Base-by-base conservation (phyloP, 805 yeast species). In the Ogataea glucozyma region DNA sequence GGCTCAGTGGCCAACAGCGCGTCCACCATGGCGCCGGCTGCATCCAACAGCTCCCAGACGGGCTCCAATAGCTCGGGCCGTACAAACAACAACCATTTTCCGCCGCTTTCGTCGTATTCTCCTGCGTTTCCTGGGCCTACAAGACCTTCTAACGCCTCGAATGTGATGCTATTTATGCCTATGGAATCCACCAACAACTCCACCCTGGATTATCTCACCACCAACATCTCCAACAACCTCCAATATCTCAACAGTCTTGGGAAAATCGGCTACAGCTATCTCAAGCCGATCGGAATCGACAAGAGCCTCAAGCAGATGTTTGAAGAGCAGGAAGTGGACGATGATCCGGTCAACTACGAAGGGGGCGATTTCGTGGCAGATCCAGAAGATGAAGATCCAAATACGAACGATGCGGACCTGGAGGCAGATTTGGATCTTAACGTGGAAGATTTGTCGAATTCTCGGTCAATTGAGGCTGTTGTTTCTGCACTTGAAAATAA, bases 201-300 rank as follows among this genome's bases (percentile, higher is more conserved):
- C 3, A 47, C 55, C 2, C 20, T 60, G 6, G 60, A 57, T 12
- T 40, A 48, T 19, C 34, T 60, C 14, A 41, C 49, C 11, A 37
- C 52, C 10, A 47, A 56, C 16, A 49, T 63, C 21, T 44, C 60
- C 10, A 49, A 42, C 19, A 56, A 52, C 17, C 34, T 58, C 18
- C 50, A 52, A 26, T 56, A 62, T 31, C 40, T 67, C 26, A 56
- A 56, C 22, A 51, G 26, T 13, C 64, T 78, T 22, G 64, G 74
- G 6, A 66, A 66, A 4, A 52, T 72, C 17, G 88, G 87, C 0
- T 70, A 66, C 58, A 52, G 67, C 11, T 68, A 66, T 41, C 55
- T 84, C 43, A 67, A 67, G 32, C 88, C 89, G 0, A 70, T 83
- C 9, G 89, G 88, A 0, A 54, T 80, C 8, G 67, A 70, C 3